These are phyloP conservation scores for Penicillium bialowiezense DNA, from an alignment of 495 filamentous ascomycete genomes.

Conservation along the genomic window DNA sequence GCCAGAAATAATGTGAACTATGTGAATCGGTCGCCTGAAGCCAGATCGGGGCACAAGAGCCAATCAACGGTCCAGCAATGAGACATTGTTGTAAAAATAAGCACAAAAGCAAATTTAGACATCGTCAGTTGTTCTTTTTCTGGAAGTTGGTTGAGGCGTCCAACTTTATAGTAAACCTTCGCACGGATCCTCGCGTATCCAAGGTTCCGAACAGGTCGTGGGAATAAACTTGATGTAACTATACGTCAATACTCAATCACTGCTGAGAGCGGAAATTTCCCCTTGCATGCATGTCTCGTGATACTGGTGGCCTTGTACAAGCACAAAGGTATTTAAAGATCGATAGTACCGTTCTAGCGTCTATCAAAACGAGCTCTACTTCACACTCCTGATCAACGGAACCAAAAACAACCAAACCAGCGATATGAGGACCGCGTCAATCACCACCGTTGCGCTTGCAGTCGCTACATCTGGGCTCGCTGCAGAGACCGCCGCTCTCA, in stretches of 20 bases:
- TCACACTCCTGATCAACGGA: neutral
- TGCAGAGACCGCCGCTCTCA: constrained; percentile 7
- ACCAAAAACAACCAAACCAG: neutral
- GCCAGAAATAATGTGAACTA: neutral
- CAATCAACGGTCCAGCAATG: neutral
- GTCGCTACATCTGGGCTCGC: constrained; percentile 9
- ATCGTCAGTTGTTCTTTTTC: too few relatives aligned
- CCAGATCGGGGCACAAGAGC: neutral
- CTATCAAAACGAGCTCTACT: neutral
- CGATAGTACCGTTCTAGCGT: neutral
- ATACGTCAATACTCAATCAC: constrained; percentile 3
- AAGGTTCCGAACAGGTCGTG: neutral
- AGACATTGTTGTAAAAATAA: neutral
- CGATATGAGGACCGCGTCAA: constrained; percentile 16
- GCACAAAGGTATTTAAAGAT: neutral
- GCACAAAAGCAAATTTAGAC: neutral
- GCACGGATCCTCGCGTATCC: neutral
- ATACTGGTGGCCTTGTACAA: neutral
- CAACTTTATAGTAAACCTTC: neutral
- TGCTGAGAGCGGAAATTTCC: too few relatives aligned
- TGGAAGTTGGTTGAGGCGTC: neutral
- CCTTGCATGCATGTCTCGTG: constrained; percentile 1
- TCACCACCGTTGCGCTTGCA: constrained; percentile 12
- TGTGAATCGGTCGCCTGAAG: neutral
- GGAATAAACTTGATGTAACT: neutral